Conservation (phyloP, 495 filamentous ascomycete species). For the Penicillium antarcticum region DNA sequence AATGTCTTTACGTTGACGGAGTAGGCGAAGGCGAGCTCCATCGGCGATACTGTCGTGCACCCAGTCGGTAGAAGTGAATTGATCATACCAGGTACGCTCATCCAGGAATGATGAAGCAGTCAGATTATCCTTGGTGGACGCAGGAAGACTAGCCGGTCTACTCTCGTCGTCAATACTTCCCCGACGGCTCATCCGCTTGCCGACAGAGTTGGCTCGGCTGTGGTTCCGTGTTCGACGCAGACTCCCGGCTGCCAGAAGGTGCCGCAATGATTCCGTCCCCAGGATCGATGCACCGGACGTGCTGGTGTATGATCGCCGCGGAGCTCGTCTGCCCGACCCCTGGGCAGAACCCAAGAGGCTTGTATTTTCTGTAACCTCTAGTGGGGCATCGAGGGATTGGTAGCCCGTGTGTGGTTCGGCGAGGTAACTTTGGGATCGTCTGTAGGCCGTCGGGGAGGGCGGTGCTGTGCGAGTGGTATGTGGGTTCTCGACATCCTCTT, state of each 20-base stretch:
- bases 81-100: constrained; percentile 97
- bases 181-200: constrained; percentile 48
- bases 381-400: constrained; percentile 32
- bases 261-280: constrained; percentile 31
- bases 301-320: constrained; percentile 41
- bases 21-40: constrained; percentile 77
- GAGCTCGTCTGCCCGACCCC: constrained; percentile 17
- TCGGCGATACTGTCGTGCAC: constrained; percentile 97
- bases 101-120: constrained; percentile 58
- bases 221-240: constrained; percentile 58
- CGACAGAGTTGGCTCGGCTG: constrained; percentile 62
- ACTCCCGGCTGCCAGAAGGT: constrained; percentile 35
- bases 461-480: constrained; percentile 33
- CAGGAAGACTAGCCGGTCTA: constrained; percentile 37
- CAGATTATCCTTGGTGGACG: constrained; percentile 56
- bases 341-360: constrained; percentile 28
- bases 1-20: constrained; percentile 78
- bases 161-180: constrained; percentile 36
- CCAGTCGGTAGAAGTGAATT: constrained; percentile 98
- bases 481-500: constrained; percentile 13
- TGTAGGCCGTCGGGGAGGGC: constrained; percentile 34
- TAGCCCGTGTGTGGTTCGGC: constrained; percentile 38
- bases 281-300: constrained; percentile 24
- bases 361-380: constrained; percentile 37
- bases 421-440: constrained; percentile 33